Percentiles rank a stretch among this genome's conserved stretches.
These are phyloP conservation scores for Bothriochloa decipiens DNA, from an alignment of 176 grass and related monocot genomes.

Conservation along the genomic window DNA sequence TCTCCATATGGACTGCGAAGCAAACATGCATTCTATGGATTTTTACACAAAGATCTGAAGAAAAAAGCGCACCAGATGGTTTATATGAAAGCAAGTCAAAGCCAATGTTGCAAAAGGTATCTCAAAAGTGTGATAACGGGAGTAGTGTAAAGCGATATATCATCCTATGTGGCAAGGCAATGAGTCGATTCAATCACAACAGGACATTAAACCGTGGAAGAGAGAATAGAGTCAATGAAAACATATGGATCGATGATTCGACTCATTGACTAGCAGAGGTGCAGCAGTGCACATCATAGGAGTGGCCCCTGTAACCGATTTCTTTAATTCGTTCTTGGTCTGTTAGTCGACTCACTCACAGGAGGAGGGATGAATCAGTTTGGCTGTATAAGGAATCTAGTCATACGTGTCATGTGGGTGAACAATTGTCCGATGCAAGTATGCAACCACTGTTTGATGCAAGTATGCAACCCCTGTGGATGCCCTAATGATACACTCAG, in stretches of 20 bases:
- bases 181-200: background rate
- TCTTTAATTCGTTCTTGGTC: background rate
- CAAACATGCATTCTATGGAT: background rate
- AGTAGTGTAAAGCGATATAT: background rate
- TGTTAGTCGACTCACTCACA: background rate
- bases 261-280: background rate
- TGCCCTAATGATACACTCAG: background rate
- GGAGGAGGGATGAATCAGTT: background rate
- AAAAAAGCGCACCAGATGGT: conserved; percentile 1
- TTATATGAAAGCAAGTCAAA: conserved; percentile 8
- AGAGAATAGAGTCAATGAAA: background rate
- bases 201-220: background rate
- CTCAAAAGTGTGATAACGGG: background rate
- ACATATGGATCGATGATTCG: background rate
- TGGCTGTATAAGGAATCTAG: background rate
- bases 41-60: conserved; percentile 2
- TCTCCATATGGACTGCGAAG: background rate
- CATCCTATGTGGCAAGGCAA: background rate
- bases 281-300: background rate
- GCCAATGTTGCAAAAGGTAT: background rate
- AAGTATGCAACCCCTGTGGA: background rate
- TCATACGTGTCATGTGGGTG: background rate
- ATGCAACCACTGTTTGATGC: background rate
- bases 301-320: background rate
- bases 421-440: background rate